Percentiles rank a stretch among this genome's conserved stretches.
Conservation (phyloP, 306 rosid genomes). For the Rosa rugosa region DNA sequence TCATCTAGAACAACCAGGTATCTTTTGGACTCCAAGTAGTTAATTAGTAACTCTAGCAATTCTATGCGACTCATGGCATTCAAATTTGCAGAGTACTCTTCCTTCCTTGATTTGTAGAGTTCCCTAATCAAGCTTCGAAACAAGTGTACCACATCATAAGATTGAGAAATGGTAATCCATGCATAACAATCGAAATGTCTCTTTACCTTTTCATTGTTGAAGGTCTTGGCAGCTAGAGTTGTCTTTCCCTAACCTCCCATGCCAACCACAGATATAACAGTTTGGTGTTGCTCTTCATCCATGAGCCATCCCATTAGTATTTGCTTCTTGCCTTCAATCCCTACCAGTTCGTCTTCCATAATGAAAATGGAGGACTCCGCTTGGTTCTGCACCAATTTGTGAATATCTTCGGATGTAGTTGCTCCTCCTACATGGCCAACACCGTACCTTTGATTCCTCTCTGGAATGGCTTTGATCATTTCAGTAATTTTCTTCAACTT, state of each 20-base stretch:
- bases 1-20: neutral
- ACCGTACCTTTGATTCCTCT: neutral
- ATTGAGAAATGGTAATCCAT: constrained; percentile 23
- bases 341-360: neutral
- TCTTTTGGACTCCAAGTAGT: neutral
- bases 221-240: constrained; percentile 3
- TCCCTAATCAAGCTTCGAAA: neutral
- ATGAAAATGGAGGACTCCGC: neutral
- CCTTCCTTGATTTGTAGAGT: neutral
- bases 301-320: neutral
- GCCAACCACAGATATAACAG: constrained; percentile 7
- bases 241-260: constrained; percentile 13
- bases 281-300: neutral
- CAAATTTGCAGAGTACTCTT: neutral
- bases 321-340: neutral
- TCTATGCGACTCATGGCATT: neutral
- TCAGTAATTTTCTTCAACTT: neutral
- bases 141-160: neutral
- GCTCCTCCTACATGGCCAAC: neutral
- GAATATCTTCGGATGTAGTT: neutral
- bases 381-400: neutral
- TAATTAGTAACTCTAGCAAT: neutral
- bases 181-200: neutral
- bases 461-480: neutral
- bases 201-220: neutral